Percentiles rank a stretch among this genome's conserved stretches.
These are phyloP conservation scores for Thelephora terrestris DNA, from an alignment of 1,284 basidiomycete species.

Conservation along the genomic window DNA sequence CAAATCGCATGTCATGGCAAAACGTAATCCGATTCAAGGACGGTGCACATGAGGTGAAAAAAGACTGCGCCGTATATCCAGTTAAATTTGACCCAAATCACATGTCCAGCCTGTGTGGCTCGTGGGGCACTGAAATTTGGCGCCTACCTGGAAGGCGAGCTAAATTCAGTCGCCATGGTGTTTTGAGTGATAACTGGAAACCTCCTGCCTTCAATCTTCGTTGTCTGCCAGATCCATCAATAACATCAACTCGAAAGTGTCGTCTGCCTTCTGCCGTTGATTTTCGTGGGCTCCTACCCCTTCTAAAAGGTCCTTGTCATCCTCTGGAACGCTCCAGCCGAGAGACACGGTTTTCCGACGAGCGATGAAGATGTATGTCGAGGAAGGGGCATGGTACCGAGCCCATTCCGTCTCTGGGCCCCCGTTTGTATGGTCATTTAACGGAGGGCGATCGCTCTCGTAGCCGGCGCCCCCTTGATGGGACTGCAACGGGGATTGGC, in stretches of 20 bases:
- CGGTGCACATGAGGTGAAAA: no score
- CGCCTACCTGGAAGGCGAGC: no score
- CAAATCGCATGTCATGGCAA: no score
- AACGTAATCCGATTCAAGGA: no score
- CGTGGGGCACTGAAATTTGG: no score
- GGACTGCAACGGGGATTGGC: background rate
- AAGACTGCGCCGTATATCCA: no score
- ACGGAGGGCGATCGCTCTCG: background rate
- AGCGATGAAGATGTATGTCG: slow-evolving; percentile 51
- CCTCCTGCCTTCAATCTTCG: background rate
- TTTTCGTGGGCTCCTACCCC: slow-evolving; percentile 43
- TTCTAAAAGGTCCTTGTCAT: slow-evolving; percentile 42
- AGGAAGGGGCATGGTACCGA: background rate
- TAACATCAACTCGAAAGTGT: slow-evolving; percentile 60
- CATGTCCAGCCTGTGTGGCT: no score
- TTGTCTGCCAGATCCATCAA: slow-evolving; percentile 36
- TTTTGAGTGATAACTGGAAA: no score
- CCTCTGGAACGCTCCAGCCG: slow-evolving; percentile 40
- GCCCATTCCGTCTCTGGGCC: background rate
- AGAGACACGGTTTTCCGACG: slow-evolving; percentile 45
- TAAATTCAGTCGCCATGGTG: no score
- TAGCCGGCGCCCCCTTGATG: background rate
- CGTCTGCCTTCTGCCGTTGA: slow-evolving; percentile 37
- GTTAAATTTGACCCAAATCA: no score
- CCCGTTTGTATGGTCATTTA: background rate